Conservation (phyloP, 2,329 filamentous ascomycete species). For the Alternaria viburni region DNA sequence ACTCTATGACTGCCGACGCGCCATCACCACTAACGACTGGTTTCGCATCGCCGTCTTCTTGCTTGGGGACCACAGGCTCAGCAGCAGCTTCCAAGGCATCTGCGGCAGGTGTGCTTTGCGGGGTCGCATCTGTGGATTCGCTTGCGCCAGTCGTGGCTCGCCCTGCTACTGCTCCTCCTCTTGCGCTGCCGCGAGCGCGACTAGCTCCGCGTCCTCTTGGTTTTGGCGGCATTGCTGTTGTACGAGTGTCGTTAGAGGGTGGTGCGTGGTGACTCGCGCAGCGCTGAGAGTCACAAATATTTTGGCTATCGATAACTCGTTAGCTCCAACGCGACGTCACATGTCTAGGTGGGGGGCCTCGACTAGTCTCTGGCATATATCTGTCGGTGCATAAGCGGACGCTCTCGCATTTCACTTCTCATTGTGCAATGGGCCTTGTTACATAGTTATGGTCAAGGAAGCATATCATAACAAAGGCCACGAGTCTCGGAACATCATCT, state of each 20-base stretch:
- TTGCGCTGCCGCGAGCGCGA: constrained; percentile 28
- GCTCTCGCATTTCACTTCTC: not conserved
- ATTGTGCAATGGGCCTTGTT: not conserved
- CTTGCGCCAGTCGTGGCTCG: constrained; percentile 14
- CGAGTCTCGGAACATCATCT: constrained; percentile 5
- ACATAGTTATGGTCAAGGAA: not conserved
- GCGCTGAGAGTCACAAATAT: constrained; percentile 19
- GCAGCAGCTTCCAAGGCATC: constrained; percentile 10
- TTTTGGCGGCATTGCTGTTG: constrained; percentile 41
- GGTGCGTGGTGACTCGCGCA: constrained; percentile 14
- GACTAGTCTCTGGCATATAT: not conserved
- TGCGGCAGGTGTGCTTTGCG: constrained; percentile 19
- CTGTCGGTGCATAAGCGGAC: not conserved
- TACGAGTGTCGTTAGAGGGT: not conserved
- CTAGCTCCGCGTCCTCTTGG: constrained; percentile 30
- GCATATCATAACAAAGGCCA: not conserved
- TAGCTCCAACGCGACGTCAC: constrained; percentile 14
- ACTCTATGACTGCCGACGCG: constrained; percentile 19
- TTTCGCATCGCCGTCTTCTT: constrained; percentile 27
- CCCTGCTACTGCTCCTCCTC: constrained; percentile 25
- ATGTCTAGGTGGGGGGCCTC: constrained; percentile 6
- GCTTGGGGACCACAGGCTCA: constrained; percentile 23
- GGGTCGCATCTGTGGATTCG: constrained; percentile 22
- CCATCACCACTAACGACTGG: constrained; percentile 16
- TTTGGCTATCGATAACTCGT: constrained; percentile 36